Evolutionary conservation across 331 rosid genomes (phyloP).

Genomic region (Acacia pycnantha): DNA sequence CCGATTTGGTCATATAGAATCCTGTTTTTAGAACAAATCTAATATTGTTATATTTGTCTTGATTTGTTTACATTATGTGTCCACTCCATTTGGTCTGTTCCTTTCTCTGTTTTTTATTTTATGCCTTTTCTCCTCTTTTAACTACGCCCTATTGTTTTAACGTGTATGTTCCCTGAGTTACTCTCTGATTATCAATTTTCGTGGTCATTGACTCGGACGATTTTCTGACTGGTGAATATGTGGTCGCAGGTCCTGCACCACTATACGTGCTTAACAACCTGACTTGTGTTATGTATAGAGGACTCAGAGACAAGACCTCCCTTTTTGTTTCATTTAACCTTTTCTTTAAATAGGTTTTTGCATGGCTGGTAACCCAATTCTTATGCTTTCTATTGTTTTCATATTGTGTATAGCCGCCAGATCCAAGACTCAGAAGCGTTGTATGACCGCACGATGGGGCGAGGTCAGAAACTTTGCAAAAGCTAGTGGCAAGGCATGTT

Average conservation of each 20-base stretch:
- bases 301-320: slow-evolving; percentile 48
- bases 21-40: neutral
- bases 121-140: neutral
- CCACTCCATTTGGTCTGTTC: slow-evolving; percentile 17
- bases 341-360: neutral
- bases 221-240: slow-evolving; percentile 73
- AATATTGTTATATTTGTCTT: slow-evolving; percentile 3
- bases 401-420: slow-evolving; percentile 53
- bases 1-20: slow-evolving; percentile 1
- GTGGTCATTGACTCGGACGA: slow-evolving; percentile 45
- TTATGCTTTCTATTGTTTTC: slow-evolving; percentile 25
- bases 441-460: slow-evolving; percentile 51
- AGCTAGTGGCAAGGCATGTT: slow-evolving; percentile 53
- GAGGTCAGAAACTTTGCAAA: slow-evolving; percentile 59
- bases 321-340: slow-evolving; percentile 27
- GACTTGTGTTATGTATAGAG: slow-evolving; percentile 49
- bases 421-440: slow-evolving; percentile 36
- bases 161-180: slow-evolving; percentile 20
- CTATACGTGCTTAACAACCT: slow-evolving; percentile 74
- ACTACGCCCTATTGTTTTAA: slow-evolving; percentile 18
- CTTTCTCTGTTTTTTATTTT: neutral
- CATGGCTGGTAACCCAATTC: slow-evolving; percentile 35
- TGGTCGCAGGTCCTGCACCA: slow-evolving; percentile 98
- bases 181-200: slow-evolving; percentile 33
- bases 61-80: slow-evolving; percentile 17